Conservation (phyloP, 257 asterid species). For the Primulina tabacum region DNA sequence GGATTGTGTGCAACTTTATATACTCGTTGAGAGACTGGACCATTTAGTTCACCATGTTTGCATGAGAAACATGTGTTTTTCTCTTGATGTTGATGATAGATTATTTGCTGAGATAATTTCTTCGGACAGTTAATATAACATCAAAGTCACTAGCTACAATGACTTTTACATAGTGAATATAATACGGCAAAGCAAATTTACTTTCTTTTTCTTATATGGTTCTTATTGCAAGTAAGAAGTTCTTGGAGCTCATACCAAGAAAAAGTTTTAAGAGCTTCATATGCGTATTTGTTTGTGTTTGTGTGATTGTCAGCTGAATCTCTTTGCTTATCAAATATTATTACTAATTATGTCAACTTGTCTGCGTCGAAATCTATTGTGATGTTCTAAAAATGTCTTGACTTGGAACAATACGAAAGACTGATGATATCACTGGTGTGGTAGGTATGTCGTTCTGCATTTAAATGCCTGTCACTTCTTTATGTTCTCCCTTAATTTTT, state of each 20-base stretch:
- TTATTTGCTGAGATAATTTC: no score
- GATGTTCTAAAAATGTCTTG: not conserved
- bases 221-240: no score
- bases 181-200: no score
- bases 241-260: no score
- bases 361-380: not conserved
- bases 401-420: not conserved
- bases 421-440: not conserved
- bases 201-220: no score
- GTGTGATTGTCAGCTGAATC: not conserved
- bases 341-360: not conserved
- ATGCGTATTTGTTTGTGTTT: not conserved
- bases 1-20: not conserved
- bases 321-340: not conserved
- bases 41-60: not conserved
- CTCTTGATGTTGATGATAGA: no score
- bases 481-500: slow-evolving; percentile 14
- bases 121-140: no score
- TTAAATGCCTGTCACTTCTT: not conserved
- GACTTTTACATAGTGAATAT: no score
- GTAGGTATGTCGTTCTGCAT: not conserved
- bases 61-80: no score
- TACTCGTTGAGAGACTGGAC: not conserved
- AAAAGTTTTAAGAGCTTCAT: no score
- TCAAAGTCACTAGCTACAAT: no score